phyloP scores from a whole-genome alignment of 148 eudicot genomes.

The Fagopyrum esculentum region DNA sequence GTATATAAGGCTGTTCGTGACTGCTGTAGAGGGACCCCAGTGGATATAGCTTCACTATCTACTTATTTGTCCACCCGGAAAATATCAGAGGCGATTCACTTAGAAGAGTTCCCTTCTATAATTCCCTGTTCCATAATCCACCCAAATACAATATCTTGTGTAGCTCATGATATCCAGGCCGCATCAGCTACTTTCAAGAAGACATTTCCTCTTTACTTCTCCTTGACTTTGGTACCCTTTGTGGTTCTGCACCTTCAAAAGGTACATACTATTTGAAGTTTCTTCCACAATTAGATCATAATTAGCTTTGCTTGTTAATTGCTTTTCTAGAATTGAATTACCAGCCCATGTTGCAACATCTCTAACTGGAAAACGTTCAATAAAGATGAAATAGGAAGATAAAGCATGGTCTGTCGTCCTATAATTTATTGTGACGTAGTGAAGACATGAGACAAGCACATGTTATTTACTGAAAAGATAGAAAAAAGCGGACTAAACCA shows the following conservation, averaged over 20 bases:
- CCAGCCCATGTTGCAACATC: not conserved
- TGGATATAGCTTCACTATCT: slow-evolving; percentile 71
- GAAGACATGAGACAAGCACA: not conserved
- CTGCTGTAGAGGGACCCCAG: slow-evolving; percentile 75
- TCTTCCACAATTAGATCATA: not conserved
- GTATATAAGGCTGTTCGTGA: slow-evolving; percentile 95
- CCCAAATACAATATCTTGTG: slow-evolving; percentile 67
- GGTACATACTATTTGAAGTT: slow-evolving; percentile 33
- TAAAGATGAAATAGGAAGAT: not conserved
- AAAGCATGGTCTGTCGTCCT: not conserved
- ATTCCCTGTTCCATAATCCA: slow-evolving; percentile 93
- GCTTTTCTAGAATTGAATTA: not conserved
- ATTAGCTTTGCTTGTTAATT: not conserved
- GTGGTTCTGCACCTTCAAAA: slow-evolving; percentile 86
- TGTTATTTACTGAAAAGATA: not conserved
- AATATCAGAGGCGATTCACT: slow-evolving; percentile 27
- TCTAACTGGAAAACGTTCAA: not conserved
- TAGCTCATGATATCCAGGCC: slow-evolving; percentile 65
- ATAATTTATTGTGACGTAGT: not conserved
- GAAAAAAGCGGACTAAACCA: not conserved
- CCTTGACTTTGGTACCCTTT: slow-evolving; percentile 90
- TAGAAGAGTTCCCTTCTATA: slow-evolving; percentile 76
- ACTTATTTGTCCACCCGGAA: slow-evolving; percentile 56
- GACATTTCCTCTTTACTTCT: slow-evolving; percentile 94
- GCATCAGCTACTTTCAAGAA: slow-evolving; percentile 76